A percentile compares a stretch with the other conserved stretches of the same genome.
phyloP scores from a whole-genome alignment of 2,329 filamentous ascomycete genomes.

The Colletotrichum sp. region DNA sequence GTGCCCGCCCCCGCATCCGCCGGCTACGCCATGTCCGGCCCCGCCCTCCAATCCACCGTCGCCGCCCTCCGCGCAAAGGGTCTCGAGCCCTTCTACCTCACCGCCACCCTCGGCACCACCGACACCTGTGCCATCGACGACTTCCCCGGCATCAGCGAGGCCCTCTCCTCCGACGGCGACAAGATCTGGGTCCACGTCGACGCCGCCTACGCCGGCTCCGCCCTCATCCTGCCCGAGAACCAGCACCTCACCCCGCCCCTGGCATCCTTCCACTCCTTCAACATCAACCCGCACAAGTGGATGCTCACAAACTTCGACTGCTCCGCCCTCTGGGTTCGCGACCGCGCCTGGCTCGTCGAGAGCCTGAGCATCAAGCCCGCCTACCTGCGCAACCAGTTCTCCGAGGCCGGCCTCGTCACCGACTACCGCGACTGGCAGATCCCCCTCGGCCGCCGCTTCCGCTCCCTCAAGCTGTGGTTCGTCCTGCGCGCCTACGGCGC shows the following conservation, averaged over 20 bases:
- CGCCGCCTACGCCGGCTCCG: conserved; percentile 88
- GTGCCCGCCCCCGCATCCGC: conserved; percentile 68
- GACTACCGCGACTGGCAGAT: conserved; percentile 99
- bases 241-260: conserved; percentile 70
- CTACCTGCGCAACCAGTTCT: conserved; percentile 82
- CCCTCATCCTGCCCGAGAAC: conserved; percentile 82
- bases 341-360: conserved; percentile 76
- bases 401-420: conserved; percentile 82
- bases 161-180: conserved; percentile 37
- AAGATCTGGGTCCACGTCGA: conserved; percentile 92
- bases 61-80: conserved; percentile 70
- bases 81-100: conserved; percentile 86
- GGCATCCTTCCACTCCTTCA: conserved; percentile 80
- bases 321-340: conserved; percentile 80
- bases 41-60: conserved; percentile 65
- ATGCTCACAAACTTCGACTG: conserved; percentile 91
- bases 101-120: conserved; percentile 84
- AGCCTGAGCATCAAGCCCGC: conserved; percentile 80
- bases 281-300: conserved; percentile 99
- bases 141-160: conserved; percentile 69
- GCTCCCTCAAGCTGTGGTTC: conserved; percentile 94
- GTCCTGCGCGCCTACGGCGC: conserved; percentile 85
- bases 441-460: conserved; percentile 86
- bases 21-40: conserved; percentile 73
- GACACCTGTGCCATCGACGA: conserved; percentile 88